phyloP scores from a whole-genome alignment of 345 rosid species.

The Syzygium aqueum region DNA sequence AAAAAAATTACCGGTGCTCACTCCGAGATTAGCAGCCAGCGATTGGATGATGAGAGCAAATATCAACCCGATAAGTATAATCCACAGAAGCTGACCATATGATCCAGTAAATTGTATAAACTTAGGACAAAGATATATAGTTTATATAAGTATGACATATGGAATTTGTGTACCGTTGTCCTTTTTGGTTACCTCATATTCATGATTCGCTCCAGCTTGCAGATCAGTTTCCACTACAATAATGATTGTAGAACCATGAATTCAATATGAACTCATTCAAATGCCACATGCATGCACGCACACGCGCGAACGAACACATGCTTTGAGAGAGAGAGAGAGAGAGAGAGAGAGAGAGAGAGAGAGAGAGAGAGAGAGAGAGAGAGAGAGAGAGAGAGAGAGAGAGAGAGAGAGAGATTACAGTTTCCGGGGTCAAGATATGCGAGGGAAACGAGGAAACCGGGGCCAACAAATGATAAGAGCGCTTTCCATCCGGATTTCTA shows the following conservation, averaged over 20 bases:
- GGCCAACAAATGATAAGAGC: constrained; percentile 12
- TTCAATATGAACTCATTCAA: not conserved
- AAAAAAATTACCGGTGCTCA: constrained; percentile 25
- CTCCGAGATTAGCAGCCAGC: constrained; percentile 64
- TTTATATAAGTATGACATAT: not conserved
- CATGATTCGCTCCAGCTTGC: constrained; percentile 59
- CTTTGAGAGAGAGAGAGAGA: not conserved
- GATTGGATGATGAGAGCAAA: constrained; percentile 61
- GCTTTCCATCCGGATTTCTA: constrained; percentile 28
- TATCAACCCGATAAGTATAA: constrained; percentile 44
- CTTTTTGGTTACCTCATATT: constrained; percentile 28
- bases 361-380: no score
- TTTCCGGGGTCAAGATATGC: constrained; percentile 25
- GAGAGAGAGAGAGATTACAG: not conserved
- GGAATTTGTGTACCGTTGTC: not conserved
- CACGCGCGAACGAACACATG: not conserved
- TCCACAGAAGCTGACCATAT: constrained; percentile 49
- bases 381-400: no score
- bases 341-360: no score
- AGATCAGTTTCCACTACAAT: constrained; percentile 62
- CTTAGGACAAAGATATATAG: not conserved
- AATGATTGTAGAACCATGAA: not conserved
- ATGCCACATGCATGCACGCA: not conserved
- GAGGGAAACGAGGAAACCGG: constrained; percentile 21
- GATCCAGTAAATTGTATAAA: not conserved